Percentiles rank a stretch among this genome's conserved stretches.
Evolutionary conservation across 2,329 filamentous ascomycete species (phyloP).

Genomic region (Aspergillus sp.): DNA sequence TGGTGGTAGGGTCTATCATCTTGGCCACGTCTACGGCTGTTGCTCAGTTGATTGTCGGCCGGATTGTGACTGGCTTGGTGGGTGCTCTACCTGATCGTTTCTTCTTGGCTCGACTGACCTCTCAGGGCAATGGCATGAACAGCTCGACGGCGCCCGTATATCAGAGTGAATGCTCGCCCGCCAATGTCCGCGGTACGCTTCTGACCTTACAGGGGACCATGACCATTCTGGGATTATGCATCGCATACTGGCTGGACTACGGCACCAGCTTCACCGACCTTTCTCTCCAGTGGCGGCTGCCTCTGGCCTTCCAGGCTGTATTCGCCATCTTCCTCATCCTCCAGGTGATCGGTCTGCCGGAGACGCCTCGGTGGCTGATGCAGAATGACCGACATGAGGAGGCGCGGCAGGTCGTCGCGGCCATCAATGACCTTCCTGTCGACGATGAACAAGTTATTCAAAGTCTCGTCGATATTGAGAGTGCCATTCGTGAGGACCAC

Average conservation of each 20-base stretch:
- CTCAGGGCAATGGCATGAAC: conserved; percentile 1
- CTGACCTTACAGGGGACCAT: background rate
- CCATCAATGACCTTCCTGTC: background rate
- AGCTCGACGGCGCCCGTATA: background rate
- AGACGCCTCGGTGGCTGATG: background rate
- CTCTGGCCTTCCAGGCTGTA: background rate
- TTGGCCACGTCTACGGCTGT: background rate
- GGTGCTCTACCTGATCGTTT: background rate
- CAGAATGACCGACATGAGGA: background rate
- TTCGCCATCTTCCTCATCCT: background rate
- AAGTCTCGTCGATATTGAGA: background rate
- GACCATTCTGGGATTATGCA: background rate
- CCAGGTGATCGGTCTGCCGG: background rate
- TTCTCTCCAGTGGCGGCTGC: background rate
- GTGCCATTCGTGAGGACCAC: background rate
- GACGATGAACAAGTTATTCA: background rate
- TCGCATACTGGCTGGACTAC: conserved; percentile 1
- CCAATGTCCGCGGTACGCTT: background rate
- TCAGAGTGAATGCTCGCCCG: background rate
- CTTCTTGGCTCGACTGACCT: background rate
- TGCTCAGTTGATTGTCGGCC: background rate
- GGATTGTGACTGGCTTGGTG: background rate
- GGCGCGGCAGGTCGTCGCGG: background rate
- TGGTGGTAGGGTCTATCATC: background rate
- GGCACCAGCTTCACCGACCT: background rate